phyloP scores from a whole-genome alignment of 2,329 filamentous ascomycete species.

The Nothophoma quercina region DNA sequence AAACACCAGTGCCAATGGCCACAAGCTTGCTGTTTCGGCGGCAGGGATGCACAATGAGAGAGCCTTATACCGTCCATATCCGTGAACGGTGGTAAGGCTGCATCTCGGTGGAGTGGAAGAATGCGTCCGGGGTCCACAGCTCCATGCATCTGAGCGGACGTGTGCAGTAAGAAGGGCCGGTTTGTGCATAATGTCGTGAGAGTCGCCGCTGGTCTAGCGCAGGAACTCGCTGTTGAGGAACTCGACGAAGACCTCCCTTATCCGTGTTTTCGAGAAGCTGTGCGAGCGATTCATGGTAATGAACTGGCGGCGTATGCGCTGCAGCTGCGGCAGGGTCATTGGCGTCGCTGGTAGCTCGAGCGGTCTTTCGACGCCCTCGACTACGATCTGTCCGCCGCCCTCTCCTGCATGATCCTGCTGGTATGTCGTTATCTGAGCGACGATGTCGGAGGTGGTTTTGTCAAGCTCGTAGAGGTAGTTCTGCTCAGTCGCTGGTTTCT shows the following conservation, averaged over 20 bases:
- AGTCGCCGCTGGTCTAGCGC: slow-evolving; percentile 27
- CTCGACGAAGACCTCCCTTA: slow-evolving; percentile 50
- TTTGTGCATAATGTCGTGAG: not conserved
- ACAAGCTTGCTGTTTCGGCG: not conserved
- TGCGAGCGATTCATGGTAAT: slow-evolving; percentile 77
- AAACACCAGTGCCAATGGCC: not conserved
- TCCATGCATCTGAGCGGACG: not conserved
- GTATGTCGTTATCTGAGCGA: slow-evolving; percentile 73
- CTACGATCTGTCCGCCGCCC: slow-evolving; percentile 64
- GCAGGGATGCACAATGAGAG: slow-evolving; percentile 10
- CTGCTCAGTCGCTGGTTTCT: slow-evolving; percentile 66
- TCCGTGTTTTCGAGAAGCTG: slow-evolving; percentile 50
- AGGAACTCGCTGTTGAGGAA: slow-evolving; percentile 50
- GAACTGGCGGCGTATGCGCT: slow-evolving; percentile 79
- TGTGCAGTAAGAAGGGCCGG: not conserved
- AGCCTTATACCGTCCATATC: slow-evolving; percentile 18
- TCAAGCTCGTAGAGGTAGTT: slow-evolving; percentile 85
- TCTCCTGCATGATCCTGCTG: slow-evolving; percentile 70
- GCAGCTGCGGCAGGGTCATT: slow-evolving; percentile 76
- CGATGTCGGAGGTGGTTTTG: slow-evolving; percentile 77
- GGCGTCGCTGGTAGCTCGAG: slow-evolving; percentile 72
- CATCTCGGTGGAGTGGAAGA: slow-evolving; percentile 28
- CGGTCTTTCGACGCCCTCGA: slow-evolving; percentile 62
- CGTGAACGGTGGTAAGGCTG: slow-evolving; percentile 8
- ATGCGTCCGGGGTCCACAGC: slow-evolving; percentile 1